Conservation (phyloP, 441 rosid species). For the Populus tomentosa region DNA sequence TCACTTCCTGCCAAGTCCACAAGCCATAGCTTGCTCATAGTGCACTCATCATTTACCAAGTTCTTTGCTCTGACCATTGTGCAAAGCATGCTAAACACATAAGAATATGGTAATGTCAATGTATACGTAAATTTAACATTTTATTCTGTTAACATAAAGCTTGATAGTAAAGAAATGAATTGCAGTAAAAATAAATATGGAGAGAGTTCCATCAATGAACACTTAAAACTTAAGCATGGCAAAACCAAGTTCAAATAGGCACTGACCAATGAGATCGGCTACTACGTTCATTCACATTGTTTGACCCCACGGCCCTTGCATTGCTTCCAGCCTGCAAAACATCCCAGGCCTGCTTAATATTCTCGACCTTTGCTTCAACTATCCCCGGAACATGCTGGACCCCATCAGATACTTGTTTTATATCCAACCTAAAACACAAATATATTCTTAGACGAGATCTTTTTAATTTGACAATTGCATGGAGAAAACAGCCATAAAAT, state of each 20-base stretch:
- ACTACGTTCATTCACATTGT: conserved; percentile 82
- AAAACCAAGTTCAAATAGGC: not conserved
- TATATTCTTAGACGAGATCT: not conserved
- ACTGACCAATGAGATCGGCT: conserved; percentile 85
- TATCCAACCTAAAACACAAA: conserved; percentile 51
- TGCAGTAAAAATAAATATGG: not conserved
- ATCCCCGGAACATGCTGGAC: conserved; percentile 71
- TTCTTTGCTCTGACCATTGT: conserved; percentile 69
- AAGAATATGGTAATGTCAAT: not conserved
- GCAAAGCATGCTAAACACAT: conserved; percentile 65
- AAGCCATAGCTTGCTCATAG: conserved; percentile 88
- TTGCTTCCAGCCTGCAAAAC: conserved; percentile 74
- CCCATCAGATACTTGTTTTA: conserved; percentile 71
- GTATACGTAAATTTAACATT: not conserved
- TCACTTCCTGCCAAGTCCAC: conserved; percentile 93
- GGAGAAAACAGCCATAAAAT: not conserved
- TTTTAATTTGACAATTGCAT: conserved; percentile 13
- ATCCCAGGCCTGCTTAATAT: conserved; percentile 64
- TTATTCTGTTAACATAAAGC: not conserved
- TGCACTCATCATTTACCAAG: conserved; percentile 65
- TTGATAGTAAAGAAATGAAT: not conserved
- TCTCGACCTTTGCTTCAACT: conserved; percentile 66
- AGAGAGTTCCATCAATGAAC: not conserved
- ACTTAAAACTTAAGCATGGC: not conserved
- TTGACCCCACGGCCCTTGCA: conserved; percentile 78